Evolutionary conservation across 1,284 basidiomycete species (phyloP), one percentile per base, ranked within the genome.

Genomic region (Microbotryum silenes-acaulis): DNA sequence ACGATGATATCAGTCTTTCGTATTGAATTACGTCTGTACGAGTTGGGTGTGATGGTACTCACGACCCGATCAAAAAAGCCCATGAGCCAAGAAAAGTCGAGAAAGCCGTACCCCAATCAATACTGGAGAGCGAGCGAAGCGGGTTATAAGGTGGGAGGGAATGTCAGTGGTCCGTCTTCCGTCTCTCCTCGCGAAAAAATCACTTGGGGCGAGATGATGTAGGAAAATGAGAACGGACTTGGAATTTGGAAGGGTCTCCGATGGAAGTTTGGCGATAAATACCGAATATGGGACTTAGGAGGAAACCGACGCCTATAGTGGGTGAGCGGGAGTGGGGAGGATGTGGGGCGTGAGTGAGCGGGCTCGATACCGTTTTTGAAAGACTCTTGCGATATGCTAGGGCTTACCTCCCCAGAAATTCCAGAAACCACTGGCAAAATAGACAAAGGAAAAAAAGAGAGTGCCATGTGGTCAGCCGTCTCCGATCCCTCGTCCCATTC

Each of bases 41-140:
- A 31, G 29, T 5, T 31, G 29, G 23, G 29, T 27, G 8, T 8
- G 14, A n/a, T 21, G 2, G 10, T n/a, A 55, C 60, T 46, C 18
- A 58, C 60, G 59, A 59, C 3, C 66, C 66, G 47, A 68, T 61
- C 37, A 68, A 54, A 51, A 68, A 68, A 4, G 62, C 59, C 62
- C 65, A 58, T 25, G 53, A 59, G 8, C 66, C 65, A 57, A 56
- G 59, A 20, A 63, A 67, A 16, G 66, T 65, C n/a, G 53, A 61
- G 23, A 65, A 64, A 9, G 62, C 59, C 12, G 59, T 58, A 3
- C 62, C 62, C 62, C 62, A 64, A 21, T 55, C 62, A 64, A 21
- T 55, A 37, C 62, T 61, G 18, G 21, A 50, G 27, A 27, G 27
- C 27, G 27, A 27, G 27, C 27, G 27, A 23, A 23, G 23, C 23